phyloP scores from a whole-genome alignment of 2,329 filamentous ascomycete species.

The Xylaria polymorpha region DNA sequence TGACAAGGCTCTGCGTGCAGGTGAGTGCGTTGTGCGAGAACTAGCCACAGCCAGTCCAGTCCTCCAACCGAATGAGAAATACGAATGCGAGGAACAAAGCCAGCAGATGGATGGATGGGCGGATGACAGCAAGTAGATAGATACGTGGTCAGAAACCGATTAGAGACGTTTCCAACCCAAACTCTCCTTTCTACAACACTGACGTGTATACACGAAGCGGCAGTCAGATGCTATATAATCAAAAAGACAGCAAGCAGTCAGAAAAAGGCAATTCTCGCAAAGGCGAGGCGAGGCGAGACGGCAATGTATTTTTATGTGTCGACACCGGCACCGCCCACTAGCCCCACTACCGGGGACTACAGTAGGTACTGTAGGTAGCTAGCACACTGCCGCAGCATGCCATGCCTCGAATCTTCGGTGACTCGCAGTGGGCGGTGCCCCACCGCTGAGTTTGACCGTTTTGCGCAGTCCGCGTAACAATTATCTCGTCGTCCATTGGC shows the following conservation, averaged over 20 bases:
- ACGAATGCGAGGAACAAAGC: constrained; percentile 10
- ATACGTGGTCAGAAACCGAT: constrained; percentile 6
- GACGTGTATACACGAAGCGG: neutral
- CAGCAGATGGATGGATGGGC: neutral
- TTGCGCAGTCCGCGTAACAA: constrained; percentile 14
- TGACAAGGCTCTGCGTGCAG: neutral
- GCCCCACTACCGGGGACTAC: constrained; percentile 21
- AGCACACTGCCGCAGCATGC: constrained; percentile 20
- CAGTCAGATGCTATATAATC: constrained; percentile 3
- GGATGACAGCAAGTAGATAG: constrained; percentile 8
- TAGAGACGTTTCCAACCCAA: constrained; percentile 18
- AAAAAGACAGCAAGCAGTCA: neutral
- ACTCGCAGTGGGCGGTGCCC: constrained; percentile 23
- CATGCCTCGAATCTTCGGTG: constrained; percentile 32
- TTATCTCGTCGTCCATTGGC: constrained; percentile 26
- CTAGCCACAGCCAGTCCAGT: neutral
- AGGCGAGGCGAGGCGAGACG: constrained; percentile 30
- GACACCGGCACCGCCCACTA: constrained; percentile 8
- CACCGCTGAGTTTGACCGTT: constrained; percentile 23
- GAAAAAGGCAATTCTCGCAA: constrained; percentile 11
- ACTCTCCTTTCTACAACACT: constrained; percentile 20
- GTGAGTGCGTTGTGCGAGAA: neutral
- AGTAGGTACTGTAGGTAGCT: neutral
- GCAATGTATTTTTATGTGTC: constrained; percentile 30
- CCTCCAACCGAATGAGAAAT: neutral